Conservation (phyloP, 2,329 filamentous ascomycete species). For the Paecilomyces niveus region DNA sequence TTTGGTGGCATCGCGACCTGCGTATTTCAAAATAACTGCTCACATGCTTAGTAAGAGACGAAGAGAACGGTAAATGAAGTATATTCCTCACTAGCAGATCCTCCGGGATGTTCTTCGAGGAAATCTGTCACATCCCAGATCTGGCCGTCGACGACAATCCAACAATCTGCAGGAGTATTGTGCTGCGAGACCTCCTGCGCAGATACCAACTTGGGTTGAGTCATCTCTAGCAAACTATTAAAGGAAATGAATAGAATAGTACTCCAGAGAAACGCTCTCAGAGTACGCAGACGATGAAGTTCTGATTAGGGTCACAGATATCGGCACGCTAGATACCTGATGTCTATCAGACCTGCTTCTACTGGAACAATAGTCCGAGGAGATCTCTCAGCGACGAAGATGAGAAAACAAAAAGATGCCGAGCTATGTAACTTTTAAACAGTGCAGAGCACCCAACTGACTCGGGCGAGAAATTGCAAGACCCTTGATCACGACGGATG, state of each 20-base stretch:
- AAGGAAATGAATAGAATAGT: not conserved
- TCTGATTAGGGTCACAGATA: too few species aligned
- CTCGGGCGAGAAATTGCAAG: not conserved
- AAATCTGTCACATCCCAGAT: constrained; percentile 65
- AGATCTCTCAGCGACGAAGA: not conserved
- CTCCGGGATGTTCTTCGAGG: constrained; percentile 56
- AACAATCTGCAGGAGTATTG: constrained; percentile 46
- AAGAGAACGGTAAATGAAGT: constrained; percentile 2
- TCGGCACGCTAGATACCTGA: too few species aligned
- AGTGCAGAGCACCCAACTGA: not conserved
- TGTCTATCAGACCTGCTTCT: not conserved
- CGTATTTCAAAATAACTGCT: constrained; percentile 39
- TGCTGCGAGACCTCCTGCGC: constrained; percentile 43
- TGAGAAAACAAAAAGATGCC: not conserved
- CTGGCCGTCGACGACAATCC: constrained; percentile 62
- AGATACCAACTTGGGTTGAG: constrained; percentile 28
- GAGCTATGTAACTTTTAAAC: not conserved
- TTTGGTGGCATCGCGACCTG: constrained; percentile 38
- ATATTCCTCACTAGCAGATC: constrained; percentile 41
- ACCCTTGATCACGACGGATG: not conserved
- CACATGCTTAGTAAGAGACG: not conserved
- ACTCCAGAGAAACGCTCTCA: not conserved
- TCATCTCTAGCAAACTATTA: constrained; percentile 15
- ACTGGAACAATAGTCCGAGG: not conserved
- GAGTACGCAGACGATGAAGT: not conserved